phyloP scores from a whole-genome alignment of 352 stramenopile genomes.

The Globisporangium orthogonon region DNA sequence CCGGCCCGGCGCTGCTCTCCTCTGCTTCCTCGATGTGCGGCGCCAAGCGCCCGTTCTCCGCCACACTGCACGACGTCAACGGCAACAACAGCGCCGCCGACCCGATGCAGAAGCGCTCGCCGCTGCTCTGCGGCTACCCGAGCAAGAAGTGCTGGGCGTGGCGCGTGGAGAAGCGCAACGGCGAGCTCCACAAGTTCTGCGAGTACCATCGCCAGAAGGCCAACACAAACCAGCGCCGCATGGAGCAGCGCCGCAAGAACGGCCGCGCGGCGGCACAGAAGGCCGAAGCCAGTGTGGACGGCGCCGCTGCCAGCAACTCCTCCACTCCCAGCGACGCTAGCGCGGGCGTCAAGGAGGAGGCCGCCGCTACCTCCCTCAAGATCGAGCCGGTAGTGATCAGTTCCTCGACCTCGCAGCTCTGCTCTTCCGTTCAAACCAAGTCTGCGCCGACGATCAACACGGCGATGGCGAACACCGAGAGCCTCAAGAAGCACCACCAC shows the following conservation, averaged over 20 bases:
- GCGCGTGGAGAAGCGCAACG: conserved; percentile 77
- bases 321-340: not conserved
- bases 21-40: conserved; percentile 7
- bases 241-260: conserved; percentile 77
- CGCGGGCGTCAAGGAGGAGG: conserved; percentile 6
- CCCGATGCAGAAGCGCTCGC: conserved; percentile 37
- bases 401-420: too few species aligned
- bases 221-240: conserved; percentile 80
- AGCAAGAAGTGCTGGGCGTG: conserved; percentile 84
- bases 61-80: conserved; percentile 3
- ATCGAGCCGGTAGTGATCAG: not conserved
- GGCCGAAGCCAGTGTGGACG: not conserved
- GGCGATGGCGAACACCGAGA: conserved; percentile 11
- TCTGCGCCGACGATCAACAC: conserved; percentile 12
- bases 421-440: not conserved
- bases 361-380: not conserved
- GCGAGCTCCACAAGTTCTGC: conserved; percentile 82
- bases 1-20: conserved; percentile 6
- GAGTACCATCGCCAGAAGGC: conserved; percentile 82
- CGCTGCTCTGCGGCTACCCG: conserved; percentile 59
- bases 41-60: conserved; percentile 11
- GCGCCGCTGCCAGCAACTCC: conserved; percentile 4
- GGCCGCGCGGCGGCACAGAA: conserved; percentile 20
- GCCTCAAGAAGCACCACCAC: conserved; percentile 15
- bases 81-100: conserved; percentile 3